Percentiles rank a stretch among this genome's conserved stretches.
Evolutionary conservation across 2,329 filamentous ascomycete species (phyloP).

Genomic region (Sporothrix globosa): DNA sequence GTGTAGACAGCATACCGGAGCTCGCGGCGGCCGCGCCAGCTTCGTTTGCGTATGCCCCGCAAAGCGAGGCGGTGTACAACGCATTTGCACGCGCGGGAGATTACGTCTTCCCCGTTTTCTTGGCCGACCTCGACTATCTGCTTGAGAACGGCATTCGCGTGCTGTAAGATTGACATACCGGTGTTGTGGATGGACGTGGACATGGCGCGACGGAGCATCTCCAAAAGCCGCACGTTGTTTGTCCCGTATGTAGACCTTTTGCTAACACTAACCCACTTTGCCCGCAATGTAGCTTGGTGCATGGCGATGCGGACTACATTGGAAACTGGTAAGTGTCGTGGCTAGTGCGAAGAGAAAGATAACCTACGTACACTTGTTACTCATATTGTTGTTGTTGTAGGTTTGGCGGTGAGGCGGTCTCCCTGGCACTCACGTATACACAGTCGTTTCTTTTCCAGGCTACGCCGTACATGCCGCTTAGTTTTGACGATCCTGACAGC

Average conservation of each 20-base stretch:
- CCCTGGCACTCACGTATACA: conserved; percentile 53
- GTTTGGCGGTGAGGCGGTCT: conserved; percentile 65
- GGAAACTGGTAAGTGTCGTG: conserved; percentile 49
- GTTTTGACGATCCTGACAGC: conserved; percentile 36
- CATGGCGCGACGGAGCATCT: too few relatives aligned
- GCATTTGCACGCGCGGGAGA: conserved; percentile 45
- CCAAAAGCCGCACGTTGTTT: background rate
- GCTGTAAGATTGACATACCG: conserved; percentile 19
- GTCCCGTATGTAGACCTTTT: background rate
- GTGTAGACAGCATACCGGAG: conserved; percentile 47
- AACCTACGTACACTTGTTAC: background rate
- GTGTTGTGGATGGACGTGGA: background rate
- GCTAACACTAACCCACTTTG: background rate
- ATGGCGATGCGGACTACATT: conserved; percentile 53
- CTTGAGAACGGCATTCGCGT: conserved; percentile 61
- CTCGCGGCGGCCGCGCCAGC: conserved; percentile 42
- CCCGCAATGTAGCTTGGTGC: conserved; percentile 54
- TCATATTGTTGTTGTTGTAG: background rate
- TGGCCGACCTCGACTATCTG: conserved; percentile 50
- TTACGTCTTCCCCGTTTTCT: conserved; percentile 47
- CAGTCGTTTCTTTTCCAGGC: conserved; percentile 52
- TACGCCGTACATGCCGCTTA: conserved; percentile 68
- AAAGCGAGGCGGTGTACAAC: conserved; percentile 41
- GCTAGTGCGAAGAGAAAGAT: background rate
- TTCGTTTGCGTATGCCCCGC: conserved; percentile 47